Conservation (phyloP, 345 rosid genomes). For the Kernera saxatilis region DNA sequence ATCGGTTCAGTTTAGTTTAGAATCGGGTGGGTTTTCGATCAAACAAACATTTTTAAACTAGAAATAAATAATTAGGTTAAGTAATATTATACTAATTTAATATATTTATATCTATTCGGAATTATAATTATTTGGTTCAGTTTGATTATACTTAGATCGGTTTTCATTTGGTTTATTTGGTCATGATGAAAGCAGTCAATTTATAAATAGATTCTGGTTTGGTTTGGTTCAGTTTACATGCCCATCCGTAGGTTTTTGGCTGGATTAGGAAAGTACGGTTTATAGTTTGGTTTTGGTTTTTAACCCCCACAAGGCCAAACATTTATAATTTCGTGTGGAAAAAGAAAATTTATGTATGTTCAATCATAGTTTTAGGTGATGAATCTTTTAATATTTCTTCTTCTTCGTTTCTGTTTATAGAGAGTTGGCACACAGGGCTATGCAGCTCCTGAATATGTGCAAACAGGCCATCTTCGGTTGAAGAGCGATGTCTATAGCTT, state of each 20-base stretch:
- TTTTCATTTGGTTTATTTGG: not conserved
- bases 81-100: too few relatives aligned
- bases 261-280: not conserved
- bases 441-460: constrained; percentile 87
- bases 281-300: not conserved
- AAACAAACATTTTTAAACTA: too few relatives aligned
- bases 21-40: too few relatives aligned
- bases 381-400: not conserved
- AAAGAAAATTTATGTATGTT: too few relatives aligned
- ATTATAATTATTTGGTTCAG: too few relatives aligned
- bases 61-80: too few relatives aligned
- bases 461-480: constrained; percentile 73
- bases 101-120: too few relatives aligned
- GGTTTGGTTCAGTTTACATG: not conserved
- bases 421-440: constrained; percentile 85
- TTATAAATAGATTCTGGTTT: not conserved
- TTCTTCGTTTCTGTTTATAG: constrained; percentile 29
- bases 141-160: not conserved
- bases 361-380: not conserved
- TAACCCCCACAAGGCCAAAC: too few relatives aligned
- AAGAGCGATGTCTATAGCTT: constrained; percentile 89
- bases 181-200: not conserved
- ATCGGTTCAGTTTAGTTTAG: too few relatives aligned
- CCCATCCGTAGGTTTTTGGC: too few relatives aligned
- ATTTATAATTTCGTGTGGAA: too few relatives aligned